Conservation (phyloP, 495 filamentous ascomycete species). For the Penicillium atrosanguineum region DNA sequence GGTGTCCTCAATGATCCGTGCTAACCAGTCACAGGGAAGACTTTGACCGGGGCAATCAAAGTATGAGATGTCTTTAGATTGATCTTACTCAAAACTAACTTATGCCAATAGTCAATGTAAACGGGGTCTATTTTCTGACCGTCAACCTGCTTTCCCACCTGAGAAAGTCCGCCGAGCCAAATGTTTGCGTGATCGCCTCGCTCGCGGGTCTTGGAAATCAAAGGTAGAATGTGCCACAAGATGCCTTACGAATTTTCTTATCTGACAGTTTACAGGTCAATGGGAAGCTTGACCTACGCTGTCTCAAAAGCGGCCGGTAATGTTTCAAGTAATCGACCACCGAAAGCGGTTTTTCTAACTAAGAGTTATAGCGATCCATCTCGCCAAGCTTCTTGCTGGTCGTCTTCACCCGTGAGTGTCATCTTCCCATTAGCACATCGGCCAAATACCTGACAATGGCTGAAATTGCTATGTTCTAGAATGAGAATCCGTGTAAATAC, state of each 20-base stretch:
- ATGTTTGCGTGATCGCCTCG: constrained; percentile 12
- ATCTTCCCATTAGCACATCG: background rate
- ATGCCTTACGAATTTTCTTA: background rate
- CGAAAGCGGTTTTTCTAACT: too few relatives aligned
- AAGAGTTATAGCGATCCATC: constrained; percentile 9
- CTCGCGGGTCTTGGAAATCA: constrained; percentile 13
- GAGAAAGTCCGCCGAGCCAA: constrained; percentile 6
- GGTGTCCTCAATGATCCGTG: too few relatives aligned
- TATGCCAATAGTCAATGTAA: constrained; percentile 3
- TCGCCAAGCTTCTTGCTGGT: constrained; percentile 19
- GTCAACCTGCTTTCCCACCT: constrained; percentile 8
- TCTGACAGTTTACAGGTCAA: constrained; percentile 2
- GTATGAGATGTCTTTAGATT: background rate
- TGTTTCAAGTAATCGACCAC: too few relatives aligned
- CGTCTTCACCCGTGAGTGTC: constrained; percentile 16
- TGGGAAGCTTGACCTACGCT: constrained; percentile 15
- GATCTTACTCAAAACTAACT: too few relatives aligned
- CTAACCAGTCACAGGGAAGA: constrained; percentile 16
- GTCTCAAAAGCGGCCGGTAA: constrained; percentile 13
- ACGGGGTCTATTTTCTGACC: constrained; percentile 10
- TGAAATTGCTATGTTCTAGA: too few relatives aligned
- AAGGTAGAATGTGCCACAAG: background rate
- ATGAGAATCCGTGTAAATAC: constrained; percentile 40
- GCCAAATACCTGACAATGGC: too few relatives aligned
- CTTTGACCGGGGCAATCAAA: constrained; percentile 26